Percentiles rank a stretch among this genome's conserved stretches.
Evolutionary conservation across 305 asterid genomes (phyloP).

Genomic region (Euphrasia arctica): DNA sequence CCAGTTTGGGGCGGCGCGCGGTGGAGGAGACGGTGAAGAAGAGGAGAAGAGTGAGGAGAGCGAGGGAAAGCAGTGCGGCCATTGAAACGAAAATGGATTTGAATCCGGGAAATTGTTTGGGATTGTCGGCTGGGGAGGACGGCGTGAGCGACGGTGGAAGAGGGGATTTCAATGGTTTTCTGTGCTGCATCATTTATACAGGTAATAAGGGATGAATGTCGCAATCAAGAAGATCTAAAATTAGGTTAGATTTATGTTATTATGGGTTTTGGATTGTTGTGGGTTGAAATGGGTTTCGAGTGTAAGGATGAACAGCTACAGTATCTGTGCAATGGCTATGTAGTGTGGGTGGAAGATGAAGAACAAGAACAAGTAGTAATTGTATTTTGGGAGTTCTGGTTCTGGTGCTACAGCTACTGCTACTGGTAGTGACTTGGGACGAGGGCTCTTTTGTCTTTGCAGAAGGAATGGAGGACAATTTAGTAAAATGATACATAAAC

Average conservation of each 20-base stretch:
- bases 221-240: background rate
- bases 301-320: too few relatives aligned
- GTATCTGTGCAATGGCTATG: too few relatives aligned
- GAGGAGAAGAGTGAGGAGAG: slow-evolving; percentile 24
- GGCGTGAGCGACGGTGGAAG: background rate
- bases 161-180: slow-evolving; percentile 38
- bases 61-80: slow-evolving; percentile 34
- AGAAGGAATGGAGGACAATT: too few relatives aligned
- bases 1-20: slow-evolving; percentile 17
- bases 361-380: too few relatives aligned
- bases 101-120: slow-evolving; percentile 6
- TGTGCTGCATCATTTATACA: slow-evolving; percentile 23
- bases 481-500: too few relatives aligned
- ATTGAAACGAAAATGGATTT: slow-evolving; percentile 33
- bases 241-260: background rate
- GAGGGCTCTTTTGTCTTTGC: too few relatives aligned
- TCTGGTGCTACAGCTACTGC: too few relatives aligned
- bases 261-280: background rate
- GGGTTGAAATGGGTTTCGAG: background rate
- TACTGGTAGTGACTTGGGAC: too few relatives aligned
- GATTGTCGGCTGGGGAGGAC: slow-evolving; percentile 19
- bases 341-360: too few relatives aligned
- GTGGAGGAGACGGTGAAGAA: slow-evolving; percentile 29
- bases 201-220: background rate
- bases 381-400: too few relatives aligned